Evolutionary conservation across 2,329 filamentous ascomycete genomes (phyloP).

Genomic region (Diaporthe eres): DNA sequence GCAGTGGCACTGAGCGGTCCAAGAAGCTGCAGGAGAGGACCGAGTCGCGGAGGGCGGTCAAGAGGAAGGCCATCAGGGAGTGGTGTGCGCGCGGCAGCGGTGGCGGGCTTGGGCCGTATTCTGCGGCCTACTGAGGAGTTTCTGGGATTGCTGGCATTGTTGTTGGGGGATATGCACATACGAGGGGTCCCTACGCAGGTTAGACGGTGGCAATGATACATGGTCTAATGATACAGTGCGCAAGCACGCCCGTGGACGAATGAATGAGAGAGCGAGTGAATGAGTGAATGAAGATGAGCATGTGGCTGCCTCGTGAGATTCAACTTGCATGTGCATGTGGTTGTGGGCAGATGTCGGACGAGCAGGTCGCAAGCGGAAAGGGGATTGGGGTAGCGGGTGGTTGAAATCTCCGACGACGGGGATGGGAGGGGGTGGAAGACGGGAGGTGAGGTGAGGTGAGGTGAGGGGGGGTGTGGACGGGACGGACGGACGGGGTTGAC

Average conservation of each 20-base stretch:
- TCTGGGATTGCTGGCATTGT: background rate
- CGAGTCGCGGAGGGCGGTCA: constrained; percentile 25
- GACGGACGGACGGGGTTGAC: background rate
- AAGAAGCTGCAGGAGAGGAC: constrained; percentile 11
- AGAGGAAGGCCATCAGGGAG: constrained; percentile 30
- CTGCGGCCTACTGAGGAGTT: constrained; percentile 1
- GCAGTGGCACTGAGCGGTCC: background rate
- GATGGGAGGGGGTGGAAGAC: too few relatives aligned
- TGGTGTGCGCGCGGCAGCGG: constrained; percentile 34
- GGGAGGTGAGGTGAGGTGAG: background rate
- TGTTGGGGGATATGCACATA: constrained; percentile 6
- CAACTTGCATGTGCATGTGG: constrained; percentile 7
- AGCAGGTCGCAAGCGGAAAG: background rate
- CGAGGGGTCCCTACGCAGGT: background rate
- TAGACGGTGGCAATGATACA: background rate
- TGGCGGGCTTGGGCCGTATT: constrained; percentile 27
- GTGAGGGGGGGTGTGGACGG: background rate
- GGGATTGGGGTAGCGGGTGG: background rate
- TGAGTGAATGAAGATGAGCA: constrained; percentile 2
- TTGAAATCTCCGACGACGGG: constrained; percentile 5
- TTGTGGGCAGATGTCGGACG: constrained; percentile 19
- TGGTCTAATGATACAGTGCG: background rate
- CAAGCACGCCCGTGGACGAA: background rate
- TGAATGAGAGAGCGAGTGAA: background rate
- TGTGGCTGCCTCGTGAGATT: constrained; percentile 25